A percentile compares a stretch with the other conserved stretches of the same genome.
phyloP scores from a whole-genome alignment of 306 rosid species.

The Heteromeles arbutifolia region DNA sequence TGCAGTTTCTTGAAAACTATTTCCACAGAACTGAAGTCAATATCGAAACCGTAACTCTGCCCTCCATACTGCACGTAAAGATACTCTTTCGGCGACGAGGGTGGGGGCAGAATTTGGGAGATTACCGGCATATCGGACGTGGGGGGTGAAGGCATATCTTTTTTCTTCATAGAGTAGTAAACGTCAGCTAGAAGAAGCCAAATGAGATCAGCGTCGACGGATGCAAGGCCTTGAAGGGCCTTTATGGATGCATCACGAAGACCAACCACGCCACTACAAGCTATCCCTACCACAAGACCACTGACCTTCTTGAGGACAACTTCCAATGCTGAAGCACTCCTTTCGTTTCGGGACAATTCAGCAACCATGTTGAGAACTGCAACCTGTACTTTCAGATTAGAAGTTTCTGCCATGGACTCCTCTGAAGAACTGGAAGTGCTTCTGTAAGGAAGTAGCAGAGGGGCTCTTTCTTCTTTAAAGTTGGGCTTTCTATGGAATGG shows the following conservation, averaged over 20 bases:
- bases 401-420: constrained; percentile 60
- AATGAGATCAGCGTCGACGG: constrained; percentile 77
- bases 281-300: constrained; percentile 73
- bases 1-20: constrained; percentile 48
- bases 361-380: constrained; percentile 82
- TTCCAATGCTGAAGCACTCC: constrained; percentile 61
- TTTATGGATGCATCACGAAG: constrained; percentile 67
- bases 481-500: constrained; percentile 48
- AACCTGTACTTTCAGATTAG: constrained; percentile 76
- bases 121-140: constrained; percentile 47
- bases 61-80: constrained; percentile 80
- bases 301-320: constrained; percentile 68
- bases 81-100: constrained; percentile 47
- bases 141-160: constrained; percentile 38
- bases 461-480: constrained; percentile 46
- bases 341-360: constrained; percentile 51
- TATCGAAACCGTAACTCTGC: constrained; percentile 68
- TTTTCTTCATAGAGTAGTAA: constrained; percentile 52
- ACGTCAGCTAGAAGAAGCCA: constrained; percentile 94
- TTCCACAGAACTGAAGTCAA: constrained; percentile 53
- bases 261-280: constrained; percentile 72
- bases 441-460: constrained; percentile 75
- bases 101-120: constrained; percentile 49
- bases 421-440: constrained; percentile 40
- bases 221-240: constrained; percentile 78